phyloP scores from a whole-genome alignment of 306 rosid species.

The Citrullus mucosospermus region DNA sequence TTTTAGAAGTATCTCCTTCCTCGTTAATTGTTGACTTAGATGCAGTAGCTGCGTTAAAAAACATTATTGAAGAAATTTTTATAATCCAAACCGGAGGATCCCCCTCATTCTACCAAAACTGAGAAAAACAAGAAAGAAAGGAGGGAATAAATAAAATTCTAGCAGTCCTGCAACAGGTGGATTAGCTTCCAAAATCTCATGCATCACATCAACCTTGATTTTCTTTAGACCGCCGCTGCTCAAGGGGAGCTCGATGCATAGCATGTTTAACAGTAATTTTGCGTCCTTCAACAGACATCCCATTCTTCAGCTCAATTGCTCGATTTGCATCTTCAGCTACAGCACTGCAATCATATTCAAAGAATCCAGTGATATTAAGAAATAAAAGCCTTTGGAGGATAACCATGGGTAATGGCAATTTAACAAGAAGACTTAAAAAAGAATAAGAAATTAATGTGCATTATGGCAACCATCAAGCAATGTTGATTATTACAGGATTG shows the following conservation, averaged over 20 bases:
- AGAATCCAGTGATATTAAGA: slow-evolving; percentile 2
- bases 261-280: slow-evolving; percentile 77
- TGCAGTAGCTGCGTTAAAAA: slow-evolving; percentile 18
- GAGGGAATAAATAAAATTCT: neutral
- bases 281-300: slow-evolving; percentile 57
- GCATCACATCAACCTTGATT: slow-evolving; percentile 42
- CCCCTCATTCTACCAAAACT: neutral
- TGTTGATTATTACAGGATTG: neutral
- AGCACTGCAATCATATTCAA: slow-evolving; percentile 43
- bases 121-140: neutral
- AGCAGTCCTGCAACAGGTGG: neutral
- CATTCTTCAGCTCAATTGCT: slow-evolving; percentile 70
- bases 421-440: neutral
- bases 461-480: neutral
- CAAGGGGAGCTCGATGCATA: slow-evolving; percentile 68
- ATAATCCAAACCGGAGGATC: neutral
- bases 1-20: neutral
- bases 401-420: neutral
- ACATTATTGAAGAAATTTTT: neutral
- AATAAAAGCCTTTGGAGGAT: neutral
- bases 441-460: neutral
- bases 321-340: slow-evolving; percentile 69
- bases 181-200: slow-evolving; percentile 2
- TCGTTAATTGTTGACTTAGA: neutral
- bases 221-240: slow-evolving; percentile 49